Evolutionary conservation across 2,329 filamentous ascomycete genomes (phyloP).

Genomic region (Talaromyces amestolkiae): DNA sequence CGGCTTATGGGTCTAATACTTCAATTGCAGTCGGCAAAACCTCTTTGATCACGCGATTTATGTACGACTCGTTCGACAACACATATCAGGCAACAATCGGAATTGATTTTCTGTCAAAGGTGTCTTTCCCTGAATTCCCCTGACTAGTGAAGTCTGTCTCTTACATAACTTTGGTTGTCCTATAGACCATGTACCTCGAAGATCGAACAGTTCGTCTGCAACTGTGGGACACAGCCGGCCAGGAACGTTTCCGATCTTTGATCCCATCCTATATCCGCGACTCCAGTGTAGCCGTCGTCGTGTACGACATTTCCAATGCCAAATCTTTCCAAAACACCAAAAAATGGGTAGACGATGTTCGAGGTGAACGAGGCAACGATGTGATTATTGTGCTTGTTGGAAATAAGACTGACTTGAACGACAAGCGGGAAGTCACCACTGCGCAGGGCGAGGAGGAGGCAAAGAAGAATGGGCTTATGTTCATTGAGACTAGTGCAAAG

Average conservation of each 20-base stretch:
- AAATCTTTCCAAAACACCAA: slow-evolving; percentile 98
- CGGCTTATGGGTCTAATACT: slow-evolving; percentile 25
- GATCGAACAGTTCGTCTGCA: slow-evolving; percentile 96
- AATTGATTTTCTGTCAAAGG: slow-evolving; percentile 99
- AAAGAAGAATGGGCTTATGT: slow-evolving; percentile 97
- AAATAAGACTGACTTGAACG: slow-evolving; percentile 98
- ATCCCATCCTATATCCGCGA: slow-evolving; percentile 99
- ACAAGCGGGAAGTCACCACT: slow-evolving; percentile 96
- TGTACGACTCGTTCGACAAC: slow-evolving; percentile 99
- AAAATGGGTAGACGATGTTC: slow-evolving; percentile 99
- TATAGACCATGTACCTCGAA: slow-evolving; percentile 96
- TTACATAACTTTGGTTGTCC: neutral
- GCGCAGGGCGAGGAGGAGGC: slow-evolving; percentile 96
- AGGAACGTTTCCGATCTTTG: slow-evolving; percentile 93
- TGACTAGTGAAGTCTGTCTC: neutral
- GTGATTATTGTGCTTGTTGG: slow-evolving; percentile 98
- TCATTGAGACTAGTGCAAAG: slow-evolving; percentile 98
- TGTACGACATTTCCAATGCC: slow-evolving; percentile 96
- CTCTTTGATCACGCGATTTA: slow-evolving; percentile 96
- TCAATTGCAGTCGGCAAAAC: slow-evolving; percentile 84
- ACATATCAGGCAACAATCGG: slow-evolving; percentile 99
- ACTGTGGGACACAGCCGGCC: slow-evolving; percentile 96
- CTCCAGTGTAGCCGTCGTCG: slow-evolving; percentile 94
- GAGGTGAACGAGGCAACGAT: slow-evolving; percentile 93
- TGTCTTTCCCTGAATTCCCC: slow-evolving; percentile 39